Conservation (phyloP, 805 yeast species). For the Wickerhamiella sergipiensis region DNA sequence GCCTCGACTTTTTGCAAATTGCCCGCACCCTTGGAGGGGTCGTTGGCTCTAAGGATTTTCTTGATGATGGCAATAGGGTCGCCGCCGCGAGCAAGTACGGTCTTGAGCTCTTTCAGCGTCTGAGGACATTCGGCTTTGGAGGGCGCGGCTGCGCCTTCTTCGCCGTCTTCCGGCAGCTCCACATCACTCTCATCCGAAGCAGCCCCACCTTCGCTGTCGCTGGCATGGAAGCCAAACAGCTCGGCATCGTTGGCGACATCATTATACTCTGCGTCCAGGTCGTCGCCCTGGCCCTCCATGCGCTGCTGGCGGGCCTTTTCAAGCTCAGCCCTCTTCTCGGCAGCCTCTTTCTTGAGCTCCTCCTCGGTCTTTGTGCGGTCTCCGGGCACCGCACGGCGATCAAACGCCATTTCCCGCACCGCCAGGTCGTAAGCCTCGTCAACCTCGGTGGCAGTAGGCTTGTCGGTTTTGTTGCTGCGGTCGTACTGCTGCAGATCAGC, state of each 20-base stretch:
- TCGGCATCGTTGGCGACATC: constrained; percentile 30
- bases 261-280: constrained; percentile 23
- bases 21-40: constrained; percentile 69
- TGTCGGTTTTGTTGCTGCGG: constrained; percentile 3
- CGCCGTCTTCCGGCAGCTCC: constrained; percentile 22
- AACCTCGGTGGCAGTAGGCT: constrained; percentile 3
- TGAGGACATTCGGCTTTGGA: constrained; percentile 5
- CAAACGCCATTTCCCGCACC: constrained; percentile 29
- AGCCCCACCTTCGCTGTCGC: constrained; percentile 27
- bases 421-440: constrained; percentile 18
- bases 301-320: constrained; percentile 26
- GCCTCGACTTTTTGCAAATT: constrained; percentile 59
- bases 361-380: constrained; percentile 32
- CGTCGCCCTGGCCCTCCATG: constrained; percentile 25
- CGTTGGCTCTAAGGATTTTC: constrained; percentile 44
- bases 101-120: constrained; percentile 2
- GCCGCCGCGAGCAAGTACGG: constrained; percentile 3
- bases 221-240: constrained; percentile 23
- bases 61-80: constrained; percentile 26
- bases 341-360: constrained; percentile 26
- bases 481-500: constrained; percentile 17
- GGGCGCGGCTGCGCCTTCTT: constrained; percentile 38
- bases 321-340: constrained; percentile 21
- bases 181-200: constrained; percentile 26
- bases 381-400: constrained; percentile 28